These are phyloP conservation scores for Debaryomycetaceae sp. DNA, from an alignment of 1,139 yeast species.

Conservation along the genomic window DNA sequence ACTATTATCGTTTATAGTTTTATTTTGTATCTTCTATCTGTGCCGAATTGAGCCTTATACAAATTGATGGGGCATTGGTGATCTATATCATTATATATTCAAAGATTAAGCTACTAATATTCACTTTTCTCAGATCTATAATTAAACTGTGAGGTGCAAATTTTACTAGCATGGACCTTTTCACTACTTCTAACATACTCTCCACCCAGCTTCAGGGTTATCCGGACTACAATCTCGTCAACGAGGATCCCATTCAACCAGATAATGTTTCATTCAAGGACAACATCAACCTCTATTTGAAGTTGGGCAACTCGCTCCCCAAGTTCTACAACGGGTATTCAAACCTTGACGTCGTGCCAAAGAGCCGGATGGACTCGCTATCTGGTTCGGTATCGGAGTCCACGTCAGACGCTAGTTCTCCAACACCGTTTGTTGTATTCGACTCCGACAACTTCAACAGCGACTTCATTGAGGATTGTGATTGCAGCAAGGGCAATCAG, in stretches of 20 bases:
- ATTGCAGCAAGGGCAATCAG: neutral
- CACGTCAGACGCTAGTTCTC: neutral
- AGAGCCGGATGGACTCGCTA: neutral
- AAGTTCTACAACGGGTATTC: neutral
- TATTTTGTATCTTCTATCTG: neutral
- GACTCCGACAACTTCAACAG: slow-evolving; percentile 1
- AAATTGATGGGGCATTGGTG: neutral
- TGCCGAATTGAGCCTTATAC: neutral
- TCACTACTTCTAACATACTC: neutral
- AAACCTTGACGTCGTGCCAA: neutral
- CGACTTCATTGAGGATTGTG: neutral
- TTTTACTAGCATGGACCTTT: neutral
- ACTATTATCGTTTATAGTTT: neutral
- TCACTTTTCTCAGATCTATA: neutral
- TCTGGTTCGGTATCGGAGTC: neutral
- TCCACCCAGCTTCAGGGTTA: neutral
- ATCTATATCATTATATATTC: neutral
- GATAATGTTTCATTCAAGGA: neutral
- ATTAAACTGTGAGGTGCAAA: neutral
- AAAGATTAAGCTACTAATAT: neutral
- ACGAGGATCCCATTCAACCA: neutral
- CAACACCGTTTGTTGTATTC: slow-evolving; percentile 3
- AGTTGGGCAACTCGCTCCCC: slow-evolving; percentile 1
- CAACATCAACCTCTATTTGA: slow-evolving; percentile 1
- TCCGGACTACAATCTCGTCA: neutral